These are phyloP conservation scores for Yamadazyma friedrichii DNA, from an alignment of 1,139 yeast species.

Conservation along the genomic window DNA sequence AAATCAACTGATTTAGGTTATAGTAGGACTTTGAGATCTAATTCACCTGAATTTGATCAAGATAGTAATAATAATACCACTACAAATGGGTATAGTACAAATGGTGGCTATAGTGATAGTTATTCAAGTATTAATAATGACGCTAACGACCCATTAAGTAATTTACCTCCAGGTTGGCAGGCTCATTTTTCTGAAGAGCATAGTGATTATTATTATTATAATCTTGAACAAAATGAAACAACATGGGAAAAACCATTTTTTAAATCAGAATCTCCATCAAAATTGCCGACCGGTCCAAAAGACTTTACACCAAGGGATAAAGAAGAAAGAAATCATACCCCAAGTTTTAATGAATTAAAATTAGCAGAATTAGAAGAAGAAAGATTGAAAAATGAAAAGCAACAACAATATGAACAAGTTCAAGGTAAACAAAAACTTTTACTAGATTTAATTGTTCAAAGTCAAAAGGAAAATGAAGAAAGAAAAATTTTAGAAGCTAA, in stretches of 20 bases:
- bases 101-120: constrained; percentile 6
- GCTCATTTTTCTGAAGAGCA: constrained; percentile 38
- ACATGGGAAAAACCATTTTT: constrained; percentile 49
- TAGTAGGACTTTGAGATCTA: constrained; percentile 23
- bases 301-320: not conserved
- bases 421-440: constrained; percentile 34
- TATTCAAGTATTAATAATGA: not conserved
- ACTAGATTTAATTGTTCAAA: constrained; percentile 36
- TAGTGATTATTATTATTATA: constrained; percentile 51
- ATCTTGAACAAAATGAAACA: constrained; percentile 44
- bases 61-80: not conserved
- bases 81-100: not conserved
- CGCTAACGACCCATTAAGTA: constrained; percentile 8
- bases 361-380: constrained; percentile 37
- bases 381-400: constrained; percentile 30
- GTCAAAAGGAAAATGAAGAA: constrained; percentile 29
- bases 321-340: constrained; percentile 1
- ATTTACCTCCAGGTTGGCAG: constrained; percentile 54
- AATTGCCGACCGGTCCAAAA: not conserved
- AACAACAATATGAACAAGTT: constrained; percentile 30
- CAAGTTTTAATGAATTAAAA: constrained; percentile 15
- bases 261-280: constrained; percentile 13
- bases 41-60: constrained; percentile 13
- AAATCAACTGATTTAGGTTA: constrained; percentile 7
- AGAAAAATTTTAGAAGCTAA: constrained; percentile 13